Conservation (phyloP, 176 grass and related monocot genomes). For the Secale cereale region DNA sequence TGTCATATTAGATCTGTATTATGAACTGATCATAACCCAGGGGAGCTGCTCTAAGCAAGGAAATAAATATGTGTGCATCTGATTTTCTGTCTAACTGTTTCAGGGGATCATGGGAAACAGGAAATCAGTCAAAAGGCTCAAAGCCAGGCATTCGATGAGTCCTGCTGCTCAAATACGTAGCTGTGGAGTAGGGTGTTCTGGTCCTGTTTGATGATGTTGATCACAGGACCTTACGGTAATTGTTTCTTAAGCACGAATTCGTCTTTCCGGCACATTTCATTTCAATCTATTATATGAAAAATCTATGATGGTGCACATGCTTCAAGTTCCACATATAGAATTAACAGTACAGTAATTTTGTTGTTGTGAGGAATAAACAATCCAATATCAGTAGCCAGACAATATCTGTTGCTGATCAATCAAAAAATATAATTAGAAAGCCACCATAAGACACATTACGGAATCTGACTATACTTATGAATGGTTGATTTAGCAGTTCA, state of each 20-base stretch:
- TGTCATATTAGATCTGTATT: background rate
- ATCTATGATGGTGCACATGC: background rate
- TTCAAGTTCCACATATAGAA: background rate
- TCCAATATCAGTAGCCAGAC: background rate
- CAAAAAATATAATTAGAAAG: no score
- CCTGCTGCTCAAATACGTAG: no score
- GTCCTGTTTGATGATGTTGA: conserved; percentile 49
- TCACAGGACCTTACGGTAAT: conserved; percentile 65
- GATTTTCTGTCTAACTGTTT: conserved; percentile 54
- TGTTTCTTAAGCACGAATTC: background rate
- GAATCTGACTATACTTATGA: background rate
- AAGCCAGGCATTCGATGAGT: no score
- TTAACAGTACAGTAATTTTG: no score
- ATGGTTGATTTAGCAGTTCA: background rate
- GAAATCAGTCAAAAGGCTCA: no score
- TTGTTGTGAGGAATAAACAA: background rate
- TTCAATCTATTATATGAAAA: background rate
- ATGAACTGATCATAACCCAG: conserved; percentile 25
- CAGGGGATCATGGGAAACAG: conserved; percentile 30
- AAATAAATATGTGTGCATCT: conserved; percentile 52
- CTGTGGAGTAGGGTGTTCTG: background rate
- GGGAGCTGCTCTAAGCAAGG: conserved; percentile 51
- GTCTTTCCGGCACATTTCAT: background rate
- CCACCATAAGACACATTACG: no score
- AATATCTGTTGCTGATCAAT: background rate